phyloP scores from a whole-genome alignment of 345 rosid genomes.

The Tarenaya hassleriana region DNA sequence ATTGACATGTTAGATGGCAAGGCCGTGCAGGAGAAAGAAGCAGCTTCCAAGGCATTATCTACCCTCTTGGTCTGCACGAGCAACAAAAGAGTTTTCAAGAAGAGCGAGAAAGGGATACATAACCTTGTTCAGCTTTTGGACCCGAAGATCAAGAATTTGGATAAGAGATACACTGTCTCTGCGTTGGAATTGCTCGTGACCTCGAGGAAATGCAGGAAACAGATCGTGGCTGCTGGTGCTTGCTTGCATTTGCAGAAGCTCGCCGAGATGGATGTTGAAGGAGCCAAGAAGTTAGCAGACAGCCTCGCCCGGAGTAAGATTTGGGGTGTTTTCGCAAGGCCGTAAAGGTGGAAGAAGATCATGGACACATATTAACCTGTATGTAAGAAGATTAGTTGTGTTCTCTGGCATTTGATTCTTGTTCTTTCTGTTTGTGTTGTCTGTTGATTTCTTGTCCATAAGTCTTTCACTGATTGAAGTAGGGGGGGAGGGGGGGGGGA shows the following conservation, averaged over 20 bases:
- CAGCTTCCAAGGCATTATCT: conserved; percentile 69
- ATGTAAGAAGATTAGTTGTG: conserved; percentile 42
- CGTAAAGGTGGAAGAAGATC: conserved; percentile 24
- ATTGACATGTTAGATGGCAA: conserved; percentile 82
- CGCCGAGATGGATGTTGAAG: conserved; percentile 66
- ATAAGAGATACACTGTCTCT: conserved; percentile 53
- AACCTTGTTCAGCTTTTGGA: conserved; percentile 60
- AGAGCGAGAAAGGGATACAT: conserved; percentile 54
- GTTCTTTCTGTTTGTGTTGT: conserved; percentile 11
- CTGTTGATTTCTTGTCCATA: conserved; percentile 38
- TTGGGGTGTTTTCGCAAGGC: conserved; percentile 74
- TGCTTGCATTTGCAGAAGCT: conserved; percentile 63
- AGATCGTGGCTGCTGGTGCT: conserved; percentile 72
- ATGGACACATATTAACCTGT: conserved; percentile 17
- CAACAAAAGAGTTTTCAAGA: conserved; percentile 49
- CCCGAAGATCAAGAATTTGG: conserved; percentile 48
- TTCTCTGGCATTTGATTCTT: conserved; percentile 14
- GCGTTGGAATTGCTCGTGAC: conserved; percentile 53
- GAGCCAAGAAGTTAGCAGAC: conserved; percentile 75
- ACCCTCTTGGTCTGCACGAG: conserved; percentile 36
- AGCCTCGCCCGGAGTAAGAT: conserved; percentile 61
- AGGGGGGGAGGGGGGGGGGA: conserved; percentile 29
- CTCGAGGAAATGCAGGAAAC: conserved; percentile 68
- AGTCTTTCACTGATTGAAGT: conserved; percentile 31
- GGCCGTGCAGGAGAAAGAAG: conserved; percentile 77